Conservation (phyloP, 2,329 filamentous ascomycete species). For the Xylaria polymorpha region DNA sequence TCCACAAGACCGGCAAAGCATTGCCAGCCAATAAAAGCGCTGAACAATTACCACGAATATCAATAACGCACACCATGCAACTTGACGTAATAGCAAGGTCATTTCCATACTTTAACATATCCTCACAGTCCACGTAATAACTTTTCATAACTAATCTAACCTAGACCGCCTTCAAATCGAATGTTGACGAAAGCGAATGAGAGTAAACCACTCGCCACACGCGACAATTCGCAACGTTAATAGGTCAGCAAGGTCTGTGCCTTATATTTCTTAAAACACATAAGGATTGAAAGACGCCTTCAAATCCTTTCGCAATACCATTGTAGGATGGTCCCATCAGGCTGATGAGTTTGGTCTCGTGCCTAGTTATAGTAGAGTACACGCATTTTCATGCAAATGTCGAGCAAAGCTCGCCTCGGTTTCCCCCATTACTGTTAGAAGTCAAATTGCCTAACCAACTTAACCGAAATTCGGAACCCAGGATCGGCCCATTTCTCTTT, state of each 20-base stretch:
- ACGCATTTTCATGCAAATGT: constrained; percentile 35
- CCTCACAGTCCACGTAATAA: neutral
- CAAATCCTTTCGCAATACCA: constrained; percentile 10
- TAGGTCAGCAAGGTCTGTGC: neutral
- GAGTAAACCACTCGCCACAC: neutral
- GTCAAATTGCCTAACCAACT: constrained; percentile 29
- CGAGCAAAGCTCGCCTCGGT: constrained; percentile 20
- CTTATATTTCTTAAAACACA: constrained; percentile 2
- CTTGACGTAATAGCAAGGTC: constrained; percentile 32
- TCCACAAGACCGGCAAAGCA: neutral
- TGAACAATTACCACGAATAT: neutral
- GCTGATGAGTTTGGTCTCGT: constrained; percentile 8
- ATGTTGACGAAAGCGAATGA: neutral
- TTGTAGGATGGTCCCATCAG: constrained; percentile 16
- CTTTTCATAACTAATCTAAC: neutral
- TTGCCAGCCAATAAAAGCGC: constrained; percentile 8
- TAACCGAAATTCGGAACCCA: neutral
- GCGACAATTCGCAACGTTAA: constrained; percentile 1
- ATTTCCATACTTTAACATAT: constrained; percentile 6
- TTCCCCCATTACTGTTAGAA: constrained; percentile 17
- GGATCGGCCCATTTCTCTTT: constrained; percentile 47
- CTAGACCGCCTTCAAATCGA: neutral
- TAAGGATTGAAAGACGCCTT: constrained; percentile 7
- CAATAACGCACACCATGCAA: neutral
- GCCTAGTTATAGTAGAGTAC: constrained; percentile 37